These are phyloP conservation scores for Besnoitia besnoiti DNA, from an alignment of 169 alveolate genomes.

Conservation along the genomic window DNA sequence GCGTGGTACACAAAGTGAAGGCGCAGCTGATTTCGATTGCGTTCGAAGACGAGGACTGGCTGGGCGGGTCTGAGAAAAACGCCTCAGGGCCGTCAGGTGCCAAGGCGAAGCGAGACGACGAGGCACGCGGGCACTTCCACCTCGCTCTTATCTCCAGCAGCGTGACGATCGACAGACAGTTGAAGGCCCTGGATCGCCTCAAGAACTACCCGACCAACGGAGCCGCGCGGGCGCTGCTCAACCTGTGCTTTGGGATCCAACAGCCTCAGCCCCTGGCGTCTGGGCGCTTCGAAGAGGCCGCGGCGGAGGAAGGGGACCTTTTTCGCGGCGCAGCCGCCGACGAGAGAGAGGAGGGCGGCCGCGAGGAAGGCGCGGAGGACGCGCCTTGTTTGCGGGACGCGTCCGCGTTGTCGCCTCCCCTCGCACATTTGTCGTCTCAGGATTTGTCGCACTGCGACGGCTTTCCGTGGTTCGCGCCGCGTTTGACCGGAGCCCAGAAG, in stretches of 20 bases:
- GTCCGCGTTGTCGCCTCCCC: neutral
- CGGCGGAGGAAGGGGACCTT: neutral
- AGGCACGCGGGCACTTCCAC: neutral
- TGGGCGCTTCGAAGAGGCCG: neutral
- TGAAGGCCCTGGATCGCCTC: neutral
- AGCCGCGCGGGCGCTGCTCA: neutral
- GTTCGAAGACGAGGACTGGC: conserved; percentile 24
- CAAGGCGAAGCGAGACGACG: neutral
- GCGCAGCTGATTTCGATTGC: neutral
- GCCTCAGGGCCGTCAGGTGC: neutral
- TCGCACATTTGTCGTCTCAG: neutral
- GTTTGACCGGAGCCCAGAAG: neutral
- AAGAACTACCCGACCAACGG: neutral
- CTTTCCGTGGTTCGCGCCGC: neutral
- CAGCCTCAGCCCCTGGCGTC: conserved; percentile 20
- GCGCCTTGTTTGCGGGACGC: too few species aligned
- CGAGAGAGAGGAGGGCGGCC: too few species aligned
- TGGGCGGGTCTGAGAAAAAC: neutral
- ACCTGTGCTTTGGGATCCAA: conserved; percentile 1
- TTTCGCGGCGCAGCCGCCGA: neutral
- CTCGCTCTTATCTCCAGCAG: neutral
- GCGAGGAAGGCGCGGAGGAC: too few species aligned
- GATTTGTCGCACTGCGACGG: neutral
- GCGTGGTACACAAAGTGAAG: conserved; percentile 32
- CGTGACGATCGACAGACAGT: conserved; percentile 7